A percentile compares a stretch with the other conserved stretches of the same genome.
phyloP scores from a whole-genome alignment of 805 yeast genomes.

The Saccharomycopsis sp. region DNA sequence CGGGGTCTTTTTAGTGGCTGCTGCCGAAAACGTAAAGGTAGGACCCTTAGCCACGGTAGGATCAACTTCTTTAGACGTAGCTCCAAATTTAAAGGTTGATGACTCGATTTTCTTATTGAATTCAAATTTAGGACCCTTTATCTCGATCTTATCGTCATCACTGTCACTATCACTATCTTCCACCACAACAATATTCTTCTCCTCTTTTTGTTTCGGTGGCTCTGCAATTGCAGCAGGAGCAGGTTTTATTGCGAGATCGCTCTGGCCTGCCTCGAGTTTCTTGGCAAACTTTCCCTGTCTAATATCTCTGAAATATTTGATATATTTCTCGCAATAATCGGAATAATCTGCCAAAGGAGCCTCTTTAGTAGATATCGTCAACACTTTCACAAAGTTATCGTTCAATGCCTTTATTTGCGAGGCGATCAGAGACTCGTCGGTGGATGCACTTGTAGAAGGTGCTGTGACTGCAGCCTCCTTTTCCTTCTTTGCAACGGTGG shows the following conservation, averaged over 20 bases:
- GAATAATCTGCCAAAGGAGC: slow-evolving; percentile 21
- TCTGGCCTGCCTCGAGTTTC: neutral
- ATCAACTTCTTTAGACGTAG: slow-evolving; percentile 1
- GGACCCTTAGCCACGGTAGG: slow-evolving; percentile 16
- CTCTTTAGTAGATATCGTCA: slow-evolving; percentile 10
- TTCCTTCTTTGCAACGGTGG: neutral
- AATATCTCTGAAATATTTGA: slow-evolving; percentile 18
- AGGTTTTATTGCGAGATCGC: neutral
- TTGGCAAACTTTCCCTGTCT: slow-evolving; percentile 1
- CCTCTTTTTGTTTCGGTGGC: neutral
- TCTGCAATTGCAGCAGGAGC: neutral
- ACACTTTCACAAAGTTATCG: slow-evolving; percentile 16
- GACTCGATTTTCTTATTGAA: neutral
- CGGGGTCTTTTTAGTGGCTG: slow-evolving; percentile 3
- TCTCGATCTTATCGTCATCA: slow-evolving; percentile 12
- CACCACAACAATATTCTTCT: neutral
- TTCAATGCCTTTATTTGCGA: slow-evolving; percentile 21
- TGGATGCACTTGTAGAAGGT: neutral
- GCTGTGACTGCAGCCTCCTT: neutral
- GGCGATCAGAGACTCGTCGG: slow-evolving; percentile 7
- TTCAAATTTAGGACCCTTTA: slow-evolving; percentile 16
- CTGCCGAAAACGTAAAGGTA: slow-evolving; percentile 9
- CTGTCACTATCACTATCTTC: slow-evolving; percentile 1
- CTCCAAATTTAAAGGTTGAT: slow-evolving; percentile 14
- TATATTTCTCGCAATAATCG: slow-evolving; percentile 18